A percentile compares a stretch with the other conserved stretches of the same genome.
phyloP scores from a whole-genome alignment of 2,329 filamentous ascomycete genomes.

The Cercospora citrullina region DNA sequence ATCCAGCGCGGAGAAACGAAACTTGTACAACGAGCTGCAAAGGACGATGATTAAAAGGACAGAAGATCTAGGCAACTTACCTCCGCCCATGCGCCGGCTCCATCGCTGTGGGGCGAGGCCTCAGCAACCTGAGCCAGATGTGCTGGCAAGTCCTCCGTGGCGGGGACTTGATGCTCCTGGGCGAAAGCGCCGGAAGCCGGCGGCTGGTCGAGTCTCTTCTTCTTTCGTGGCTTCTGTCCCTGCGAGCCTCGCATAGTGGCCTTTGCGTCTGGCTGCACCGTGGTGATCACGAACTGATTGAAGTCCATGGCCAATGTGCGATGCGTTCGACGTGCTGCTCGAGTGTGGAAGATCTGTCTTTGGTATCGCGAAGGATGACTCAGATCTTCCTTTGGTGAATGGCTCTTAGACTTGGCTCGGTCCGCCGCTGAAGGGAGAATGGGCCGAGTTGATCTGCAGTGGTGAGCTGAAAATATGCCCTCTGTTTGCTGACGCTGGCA shows the following conservation, averaged over 20 bases:
- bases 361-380: not conserved
- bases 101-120: not conserved
- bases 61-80: not conserved
- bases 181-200: not conserved
- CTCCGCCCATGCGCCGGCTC: conserved; percentile 10
- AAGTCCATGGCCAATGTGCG: conserved; percentile 11
- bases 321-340: not conserved
- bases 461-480: not conserved
- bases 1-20: not conserved
- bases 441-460: not conserved
- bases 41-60: not conserved
- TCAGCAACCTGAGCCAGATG: not conserved
- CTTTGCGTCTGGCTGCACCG: conserved; percentile 4
- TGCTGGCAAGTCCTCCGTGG: not conserved
- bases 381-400: not conserved
- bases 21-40: not conserved
- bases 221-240: conserved; percentile 10
- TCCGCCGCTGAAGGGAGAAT: not conserved
- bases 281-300: conserved; percentile 13
- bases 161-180: not conserved
- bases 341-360: not conserved
- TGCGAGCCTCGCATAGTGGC: conserved; percentile 11
- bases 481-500: not conserved
- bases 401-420: not conserved
- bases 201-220: conserved; percentile 1